phyloP scores from a whole-genome alignment of 2,329 filamentous ascomycete species.

The Tolypocladium tropicale region DNA sequence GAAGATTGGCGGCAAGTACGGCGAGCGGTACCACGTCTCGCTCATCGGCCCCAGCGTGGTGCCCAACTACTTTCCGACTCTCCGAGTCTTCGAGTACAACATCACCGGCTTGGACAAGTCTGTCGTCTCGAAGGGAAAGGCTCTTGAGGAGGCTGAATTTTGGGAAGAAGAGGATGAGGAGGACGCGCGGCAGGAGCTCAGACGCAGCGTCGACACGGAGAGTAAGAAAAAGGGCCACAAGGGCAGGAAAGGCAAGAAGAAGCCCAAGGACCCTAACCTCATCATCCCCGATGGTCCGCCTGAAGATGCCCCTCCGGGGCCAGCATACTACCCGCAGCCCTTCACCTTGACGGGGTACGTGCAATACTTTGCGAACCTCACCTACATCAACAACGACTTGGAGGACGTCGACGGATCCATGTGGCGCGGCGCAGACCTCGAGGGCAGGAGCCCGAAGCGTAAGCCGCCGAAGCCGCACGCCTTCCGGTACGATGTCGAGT shows the following conservation, averaged over 20 bases:
- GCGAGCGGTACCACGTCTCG: conserved; percentile 74
- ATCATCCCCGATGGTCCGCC: conserved; percentile 62
- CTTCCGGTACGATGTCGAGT: conserved; percentile 74
- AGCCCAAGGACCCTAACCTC: conserved; percentile 49
- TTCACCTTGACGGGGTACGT: conserved; percentile 71
- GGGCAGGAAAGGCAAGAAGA: conserved; percentile 34
- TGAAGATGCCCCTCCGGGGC: conserved; percentile 64
- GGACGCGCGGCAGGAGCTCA: conserved; percentile 14
- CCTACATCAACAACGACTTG: conserved; percentile 69
- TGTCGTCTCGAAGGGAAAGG: conserved; percentile 37
- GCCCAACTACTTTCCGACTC: conserved; percentile 82
- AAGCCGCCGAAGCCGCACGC: conserved; percentile 46
- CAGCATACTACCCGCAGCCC: conserved; percentile 79
- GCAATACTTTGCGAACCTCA: conserved; percentile 94
- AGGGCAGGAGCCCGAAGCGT: conserved; percentile 40
- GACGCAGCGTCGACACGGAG: conserved; percentile 15
- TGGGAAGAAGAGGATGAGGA: conserved; percentile 20
- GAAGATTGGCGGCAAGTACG: conserved; percentile 67
- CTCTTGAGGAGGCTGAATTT: conserved; percentile 10
- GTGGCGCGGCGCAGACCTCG: conserved; percentile 57
- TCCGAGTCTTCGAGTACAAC: conserved; percentile 93
- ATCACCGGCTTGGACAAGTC: conserved; percentile 61
- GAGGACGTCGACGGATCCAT: conserved; percentile 22
- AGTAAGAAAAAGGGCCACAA: conserved; percentile 31
- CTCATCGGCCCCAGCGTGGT: conserved; percentile 80